A percentile compares a stretch with the other conserved stretches of the same genome.
phyloP scores from a whole-genome alignment of 2,329 filamentous ascomycete species.

The Diplodia seriata region DNA sequence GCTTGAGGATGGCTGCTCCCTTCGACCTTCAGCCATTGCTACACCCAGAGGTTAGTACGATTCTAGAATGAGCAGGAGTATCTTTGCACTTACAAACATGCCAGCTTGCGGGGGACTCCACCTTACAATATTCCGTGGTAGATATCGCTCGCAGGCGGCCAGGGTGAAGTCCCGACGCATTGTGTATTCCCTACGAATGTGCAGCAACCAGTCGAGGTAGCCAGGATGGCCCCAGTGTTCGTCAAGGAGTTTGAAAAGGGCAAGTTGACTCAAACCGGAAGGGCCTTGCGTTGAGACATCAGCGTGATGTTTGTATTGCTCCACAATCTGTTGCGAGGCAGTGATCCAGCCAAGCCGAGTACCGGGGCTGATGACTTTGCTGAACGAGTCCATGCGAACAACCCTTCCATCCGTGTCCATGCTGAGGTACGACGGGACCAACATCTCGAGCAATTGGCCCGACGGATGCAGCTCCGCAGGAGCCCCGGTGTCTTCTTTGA shows the following conservation, averaged over 20 bases:
- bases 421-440: constrained; percentile 78
- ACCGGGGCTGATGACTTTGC: constrained; percentile 86
- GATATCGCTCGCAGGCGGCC: constrained; percentile 76
- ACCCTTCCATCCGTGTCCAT: constrained; percentile 88
- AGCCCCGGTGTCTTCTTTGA: constrained; percentile 57
- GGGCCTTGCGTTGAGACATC: constrained; percentile 88
- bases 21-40: constrained; percentile 79
- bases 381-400: constrained; percentile 89
- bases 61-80: not conserved
- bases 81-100: constrained; percentile 81
- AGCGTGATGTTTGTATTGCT: constrained; percentile 80
- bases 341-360: constrained; percentile 88
- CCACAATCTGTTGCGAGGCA: constrained; percentile 81
- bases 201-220: constrained; percentile 87
- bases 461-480: constrained; percentile 59
- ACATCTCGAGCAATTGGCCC: constrained; percentile 73
- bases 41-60: constrained; percentile 20
- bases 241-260: constrained; percentile 88
- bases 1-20: constrained; percentile 70
- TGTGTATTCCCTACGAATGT: constrained; percentile 82
- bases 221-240: constrained; percentile 93
- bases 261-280: constrained; percentile 80
- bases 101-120: constrained; percentile 84
- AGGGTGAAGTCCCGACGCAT: constrained; percentile 77
- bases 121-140: constrained; percentile 77